Evolutionary conservation across 1,139 yeast genomes (phyloP), one percentile per base, ranked within the genome.

Genomic region (Yamadazyma membranifaciens): DNA sequence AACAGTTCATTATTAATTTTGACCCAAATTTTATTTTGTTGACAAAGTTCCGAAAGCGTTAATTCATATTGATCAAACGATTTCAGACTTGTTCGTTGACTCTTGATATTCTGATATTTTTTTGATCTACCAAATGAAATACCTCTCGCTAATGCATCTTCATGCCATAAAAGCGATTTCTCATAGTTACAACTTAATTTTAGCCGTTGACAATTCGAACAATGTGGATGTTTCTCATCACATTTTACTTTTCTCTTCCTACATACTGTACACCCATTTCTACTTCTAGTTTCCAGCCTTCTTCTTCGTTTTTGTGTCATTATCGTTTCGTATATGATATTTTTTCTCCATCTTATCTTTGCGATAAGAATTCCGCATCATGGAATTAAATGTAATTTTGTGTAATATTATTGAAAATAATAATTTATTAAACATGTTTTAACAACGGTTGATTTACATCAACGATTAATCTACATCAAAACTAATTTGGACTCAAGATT

Each of bases 51-150:
- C 2, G 53, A 41, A 26, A 55, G 37, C 2, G 48, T 44, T 17
- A 44, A 27, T 31, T 41, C 49, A 15, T 43, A 33, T 28, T 39
- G 39, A 6, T 42, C 37, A 14, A 24, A 26, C 17, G 36, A 39
- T 36, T 31, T 30, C 7, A 5, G 13, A 13, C 36, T 39, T 25
- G 17, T 38, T 40, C 46, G 42, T 40, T 54, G 56, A 31, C 43
- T 42, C 27, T 47, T 38, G 33, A 45, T 41, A 47, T 40, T 34
- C 22, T 46, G 32, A 51, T 56, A 42, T 41, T 44, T 33, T 31
- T 51, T 47, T 0, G 72, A 63, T 26, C 73, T 47, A 1, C 73
- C 73, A 49, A 67, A 66, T 1, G 67, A 50, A 7, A 63, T 56
- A 0, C 71, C 72, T 38, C 52, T 48, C 22, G 54, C 48, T 2